Conservation (phyloP, 2,329 filamentous ascomycete species). For the Verticillium tricorpus region DNA sequence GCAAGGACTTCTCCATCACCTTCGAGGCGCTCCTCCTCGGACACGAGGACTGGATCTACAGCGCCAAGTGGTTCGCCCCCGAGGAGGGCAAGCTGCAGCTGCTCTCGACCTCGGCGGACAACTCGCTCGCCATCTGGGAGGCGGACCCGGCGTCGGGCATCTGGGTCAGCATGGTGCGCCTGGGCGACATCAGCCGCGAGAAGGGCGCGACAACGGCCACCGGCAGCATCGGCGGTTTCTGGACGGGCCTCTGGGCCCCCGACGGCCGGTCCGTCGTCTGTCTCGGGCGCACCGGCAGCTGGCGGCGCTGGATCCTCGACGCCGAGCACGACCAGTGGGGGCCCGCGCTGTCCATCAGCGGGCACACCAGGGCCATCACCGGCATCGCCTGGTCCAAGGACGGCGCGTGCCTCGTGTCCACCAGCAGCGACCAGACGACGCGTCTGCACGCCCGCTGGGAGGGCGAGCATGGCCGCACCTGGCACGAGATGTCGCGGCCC, state of each 20-base stretch:
- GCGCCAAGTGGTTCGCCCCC: slow-evolving; percentile 65
- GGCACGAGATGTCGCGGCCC: slow-evolving; percentile 93
- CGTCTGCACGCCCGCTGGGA: slow-evolving; percentile 80
- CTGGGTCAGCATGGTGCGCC: slow-evolving; percentile 79
- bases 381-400: slow-evolving; percentile 79
- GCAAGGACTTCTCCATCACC: slow-evolving; percentile 69
- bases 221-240: slow-evolving; percentile 92
- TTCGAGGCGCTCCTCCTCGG: slow-evolving; percentile 93
- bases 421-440: slow-evolving; percentile 88
- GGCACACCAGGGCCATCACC: slow-evolving; percentile 78
- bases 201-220: slow-evolving; percentile 97
- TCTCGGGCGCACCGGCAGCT: slow-evolving; percentile 86
- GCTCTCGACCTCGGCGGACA: slow-evolving; percentile 89
- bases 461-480: slow-evolving; percentile 48
- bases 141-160: slow-evolving; percentile 78
- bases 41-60: slow-evolving; percentile 98
- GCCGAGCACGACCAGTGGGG: slow-evolving; percentile 62
- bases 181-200: slow-evolving; percentile 90
- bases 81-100: slow-evolving; percentile 58
- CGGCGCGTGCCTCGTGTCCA: slow-evolving; percentile 83
- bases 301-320: slow-evolving; percentile 77
- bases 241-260: slow-evolving; percentile 90
- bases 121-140: slow-evolving; percentile 91
- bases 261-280: slow-evolving; percentile 71
- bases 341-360: slow-evolving; percentile 72